A percentile compares a stretch with the other conserved stretches of the same genome.
phyloP scores from a whole-genome alignment of 306 rosid species.

The Datisca glomerata region DNA sequence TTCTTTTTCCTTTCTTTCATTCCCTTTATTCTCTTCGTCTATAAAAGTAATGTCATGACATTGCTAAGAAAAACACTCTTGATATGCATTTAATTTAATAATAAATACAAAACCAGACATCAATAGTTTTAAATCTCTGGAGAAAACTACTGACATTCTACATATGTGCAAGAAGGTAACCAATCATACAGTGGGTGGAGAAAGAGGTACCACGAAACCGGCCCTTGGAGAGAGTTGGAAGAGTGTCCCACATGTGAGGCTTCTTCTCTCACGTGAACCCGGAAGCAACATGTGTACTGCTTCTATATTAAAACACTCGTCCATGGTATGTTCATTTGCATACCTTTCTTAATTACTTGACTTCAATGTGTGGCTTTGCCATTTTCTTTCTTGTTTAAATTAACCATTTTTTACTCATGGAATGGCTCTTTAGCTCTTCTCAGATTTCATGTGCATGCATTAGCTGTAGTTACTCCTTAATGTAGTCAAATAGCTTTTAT shows the following conservation, averaged over 20 bases:
- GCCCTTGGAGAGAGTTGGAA: slow-evolving; percentile 98
- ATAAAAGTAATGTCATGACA: too few relatives aligned
- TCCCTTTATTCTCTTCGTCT: too few relatives aligned
- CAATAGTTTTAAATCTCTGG: too few relatives aligned
- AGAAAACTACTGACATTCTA: too few relatives aligned
- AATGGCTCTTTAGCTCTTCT: too few relatives aligned
- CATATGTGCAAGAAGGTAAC: slow-evolving; percentile 64
- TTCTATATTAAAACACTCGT: slow-evolving; percentile 57
- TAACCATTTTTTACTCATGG: not conserved
- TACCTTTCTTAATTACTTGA: slow-evolving; percentile 2
- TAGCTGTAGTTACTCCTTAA: not conserved
- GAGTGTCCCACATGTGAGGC: slow-evolving; percentile 66
- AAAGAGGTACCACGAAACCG: slow-evolving; percentile 63
- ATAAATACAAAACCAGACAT: too few relatives aligned
- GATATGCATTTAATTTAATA: too few relatives aligned
- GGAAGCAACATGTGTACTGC: slow-evolving; percentile 29
- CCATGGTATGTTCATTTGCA: slow-evolving; percentile 36
- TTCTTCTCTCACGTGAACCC: slow-evolving; percentile 46
- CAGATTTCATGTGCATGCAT: too few relatives aligned
- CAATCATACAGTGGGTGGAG: slow-evolving; percentile 88
- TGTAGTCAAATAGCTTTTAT: not conserved
- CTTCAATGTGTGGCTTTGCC: not conserved
- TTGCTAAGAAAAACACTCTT: too few relatives aligned
- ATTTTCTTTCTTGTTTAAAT: not conserved
- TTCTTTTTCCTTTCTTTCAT: too few relatives aligned